A percentile compares a stretch with the other conserved stretches of the same genome.
Evolutionary conservation across 306 rosid species (phyloP).

Genomic region (Castanea sativa): DNA sequence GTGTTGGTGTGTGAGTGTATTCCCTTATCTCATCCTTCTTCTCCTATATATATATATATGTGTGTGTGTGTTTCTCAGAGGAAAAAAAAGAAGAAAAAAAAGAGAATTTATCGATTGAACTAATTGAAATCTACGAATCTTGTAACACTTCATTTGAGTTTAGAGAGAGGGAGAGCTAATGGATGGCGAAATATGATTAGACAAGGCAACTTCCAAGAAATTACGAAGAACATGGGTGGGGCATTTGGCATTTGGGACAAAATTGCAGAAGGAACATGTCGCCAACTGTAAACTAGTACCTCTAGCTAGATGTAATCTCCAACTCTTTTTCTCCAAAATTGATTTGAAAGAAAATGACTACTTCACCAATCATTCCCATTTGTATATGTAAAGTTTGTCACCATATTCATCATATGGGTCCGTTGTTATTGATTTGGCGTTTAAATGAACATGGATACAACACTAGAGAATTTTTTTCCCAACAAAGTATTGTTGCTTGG

Average conservation of each 20-base stretch:
- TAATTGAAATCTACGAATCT: too few species aligned
- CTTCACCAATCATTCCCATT: neutral
- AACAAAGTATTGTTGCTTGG: neutral
- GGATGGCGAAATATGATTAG: conserved; percentile 1
- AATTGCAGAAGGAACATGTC: conserved; percentile 22
- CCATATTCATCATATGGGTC: neutral
- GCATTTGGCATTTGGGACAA: conserved; percentile 13
- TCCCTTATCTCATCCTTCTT: too few species aligned
- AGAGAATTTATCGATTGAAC: too few species aligned
- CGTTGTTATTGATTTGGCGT: neutral
- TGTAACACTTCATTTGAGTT: neutral
- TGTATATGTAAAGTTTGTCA: neutral
- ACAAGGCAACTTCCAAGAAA: conserved; percentile 37
- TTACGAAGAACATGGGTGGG: conserved; percentile 30
- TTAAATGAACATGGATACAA: neutral
- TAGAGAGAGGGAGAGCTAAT: neutral
- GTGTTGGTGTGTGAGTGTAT: too few species aligned
- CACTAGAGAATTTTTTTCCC: neutral
- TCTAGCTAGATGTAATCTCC: conserved; percentile 1
- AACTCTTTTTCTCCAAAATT: conserved; percentile 10
- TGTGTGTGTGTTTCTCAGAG: too few species aligned
- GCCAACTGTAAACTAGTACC: conserved; percentile 22
- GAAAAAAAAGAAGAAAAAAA: too few species aligned
- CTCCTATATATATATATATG: too few species aligned
- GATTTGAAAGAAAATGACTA: conserved; percentile 19